A percentile compares a stretch with the other conserved stretches of the same genome.
These are phyloP conservation scores for Penstemon davidsonii DNA, from an alignment of 257 asterid species.

Conservation along the genomic window DNA sequence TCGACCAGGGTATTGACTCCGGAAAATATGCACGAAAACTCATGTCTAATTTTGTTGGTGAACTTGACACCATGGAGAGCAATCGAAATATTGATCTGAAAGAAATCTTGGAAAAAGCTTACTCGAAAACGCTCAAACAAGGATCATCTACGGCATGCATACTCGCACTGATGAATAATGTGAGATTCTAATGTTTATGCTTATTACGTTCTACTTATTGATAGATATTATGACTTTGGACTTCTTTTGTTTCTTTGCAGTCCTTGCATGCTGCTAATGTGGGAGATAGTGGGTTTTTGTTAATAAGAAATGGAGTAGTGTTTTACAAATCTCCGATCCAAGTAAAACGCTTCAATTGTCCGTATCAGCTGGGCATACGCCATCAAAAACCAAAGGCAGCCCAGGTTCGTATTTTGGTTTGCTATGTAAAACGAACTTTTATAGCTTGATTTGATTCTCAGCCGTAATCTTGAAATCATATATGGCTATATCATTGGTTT, in stretches of 20 bases:
- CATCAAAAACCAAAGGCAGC: neutral
- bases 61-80: neutral
- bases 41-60: neutral
- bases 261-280: slow-evolving; percentile 9
- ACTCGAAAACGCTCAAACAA: neutral
- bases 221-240: neutral
- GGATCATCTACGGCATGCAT: slow-evolving; percentile 19
- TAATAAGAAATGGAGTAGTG: slow-evolving; percentile 19
- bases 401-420: slow-evolving; percentile 1
- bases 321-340: slow-evolving; percentile 20
- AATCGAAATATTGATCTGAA: neutral
- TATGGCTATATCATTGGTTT: no score
- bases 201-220: neutral
- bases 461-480: no score
- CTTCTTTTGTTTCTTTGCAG: slow-evolving; percentile 17
- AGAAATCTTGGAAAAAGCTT: neutral
- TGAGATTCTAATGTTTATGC: slow-evolving; percentile 5
- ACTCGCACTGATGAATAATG: neutral
- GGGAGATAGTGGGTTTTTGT: slow-evolving; percentile 20
- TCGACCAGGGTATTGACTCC: neutral
- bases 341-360: slow-evolving; percentile 8
- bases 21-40: slow-evolving; percentile 15
- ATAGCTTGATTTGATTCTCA: no score
- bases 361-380: slow-evolving; percentile 9
- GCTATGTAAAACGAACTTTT: neutral